Conservation (phyloP, 1,139 yeast species). For the Pichia sp. region DNA sequence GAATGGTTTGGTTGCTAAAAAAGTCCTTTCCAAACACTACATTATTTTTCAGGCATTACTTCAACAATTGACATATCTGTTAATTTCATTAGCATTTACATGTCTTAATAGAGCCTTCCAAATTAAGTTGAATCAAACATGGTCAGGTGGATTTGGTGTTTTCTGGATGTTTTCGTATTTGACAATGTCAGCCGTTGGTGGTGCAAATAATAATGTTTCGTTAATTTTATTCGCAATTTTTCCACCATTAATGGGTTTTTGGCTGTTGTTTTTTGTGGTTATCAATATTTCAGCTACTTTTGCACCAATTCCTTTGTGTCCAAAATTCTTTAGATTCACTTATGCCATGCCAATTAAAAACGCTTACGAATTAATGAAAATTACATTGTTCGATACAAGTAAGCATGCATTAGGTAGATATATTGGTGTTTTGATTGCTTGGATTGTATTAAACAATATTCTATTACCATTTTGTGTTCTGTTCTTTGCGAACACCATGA, state of each 20-base stretch:
- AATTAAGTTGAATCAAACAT: constrained; percentile 34
- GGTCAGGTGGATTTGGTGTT: constrained; percentile 44
- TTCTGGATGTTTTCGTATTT: constrained; percentile 41
- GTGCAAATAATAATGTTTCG: constrained; percentile 41
- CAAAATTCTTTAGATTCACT: constrained; percentile 41
- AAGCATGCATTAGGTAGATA: constrained; percentile 42
- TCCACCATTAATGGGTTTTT: constrained; percentile 43
- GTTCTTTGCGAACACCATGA: constrained; percentile 27
- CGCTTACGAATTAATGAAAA: constrained; percentile 41
- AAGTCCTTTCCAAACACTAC: constrained; percentile 35
- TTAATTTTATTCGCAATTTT: constrained; percentile 35
- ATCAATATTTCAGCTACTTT: constrained; percentile 43
- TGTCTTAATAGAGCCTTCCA: constrained; percentile 42
- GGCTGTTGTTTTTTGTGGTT: constrained; percentile 40
- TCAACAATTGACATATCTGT: constrained; percentile 39
- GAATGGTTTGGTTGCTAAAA: constrained; percentile 37
- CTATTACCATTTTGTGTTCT: constrained; percentile 38
- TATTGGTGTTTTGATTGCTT: constrained; percentile 41
- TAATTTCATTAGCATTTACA: constrained; percentile 39
- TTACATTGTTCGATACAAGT: constrained; percentile 39
- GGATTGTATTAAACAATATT: constrained; percentile 39
- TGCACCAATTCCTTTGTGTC: constrained; percentile 42
- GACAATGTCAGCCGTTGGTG: constrained; percentile 46
- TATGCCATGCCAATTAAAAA: constrained; percentile 48
- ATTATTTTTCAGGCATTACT: constrained; percentile 36